These are phyloP conservation scores for Colletotrichum sp. DNA, from an alignment of 2,329 filamentous ascomycete genomes.

Conservation along the genomic window DNA sequence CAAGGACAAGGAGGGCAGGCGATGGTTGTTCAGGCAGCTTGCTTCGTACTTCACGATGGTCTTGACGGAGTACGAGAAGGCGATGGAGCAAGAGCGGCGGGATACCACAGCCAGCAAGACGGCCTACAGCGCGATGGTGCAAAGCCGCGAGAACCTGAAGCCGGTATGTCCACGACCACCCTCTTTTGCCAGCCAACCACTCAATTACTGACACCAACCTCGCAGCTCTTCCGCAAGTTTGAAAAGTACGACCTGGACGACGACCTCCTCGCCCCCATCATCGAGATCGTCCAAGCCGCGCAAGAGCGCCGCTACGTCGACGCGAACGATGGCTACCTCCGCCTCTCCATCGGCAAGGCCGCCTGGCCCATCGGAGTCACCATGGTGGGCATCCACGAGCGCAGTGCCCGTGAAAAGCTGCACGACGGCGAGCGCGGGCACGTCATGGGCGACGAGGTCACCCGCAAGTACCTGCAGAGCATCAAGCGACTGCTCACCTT, in stretches of 20 bases:
- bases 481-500: slow-evolving; percentile 97
- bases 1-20: slow-evolving; percentile 66
- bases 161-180: slow-evolving; percentile 55
- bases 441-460: slow-evolving; percentile 96
- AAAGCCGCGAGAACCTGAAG: slow-evolving; percentile 85
- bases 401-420: slow-evolving; percentile 92
- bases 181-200: not conserved
- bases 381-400: slow-evolving; percentile 99
- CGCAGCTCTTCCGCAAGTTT: slow-evolving; percentile 81
- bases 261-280: slow-evolving; percentile 78
- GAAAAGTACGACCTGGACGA: slow-evolving; percentile 82
- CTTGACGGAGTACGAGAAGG: slow-evolving; percentile 83
- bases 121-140: slow-evolving; percentile 84
- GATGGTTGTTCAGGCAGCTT: slow-evolving; percentile 84
- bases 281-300: slow-evolving; percentile 90
- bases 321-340: slow-evolving; percentile 93
- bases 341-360: slow-evolving; percentile 92
- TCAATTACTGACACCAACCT: not conserved
- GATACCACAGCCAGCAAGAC: slow-evolving; percentile 80
- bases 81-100: slow-evolving; percentile 68
- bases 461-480: slow-evolving; percentile 94
- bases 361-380: slow-evolving; percentile 99
- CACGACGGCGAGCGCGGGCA: slow-evolving; percentile 89
- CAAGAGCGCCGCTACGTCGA: slow-evolving; percentile 93
- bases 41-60: slow-evolving; percentile 97